Base-by-base conservation (phyloP, 805 yeast species). In the Yarrowia hollandica region DNA sequence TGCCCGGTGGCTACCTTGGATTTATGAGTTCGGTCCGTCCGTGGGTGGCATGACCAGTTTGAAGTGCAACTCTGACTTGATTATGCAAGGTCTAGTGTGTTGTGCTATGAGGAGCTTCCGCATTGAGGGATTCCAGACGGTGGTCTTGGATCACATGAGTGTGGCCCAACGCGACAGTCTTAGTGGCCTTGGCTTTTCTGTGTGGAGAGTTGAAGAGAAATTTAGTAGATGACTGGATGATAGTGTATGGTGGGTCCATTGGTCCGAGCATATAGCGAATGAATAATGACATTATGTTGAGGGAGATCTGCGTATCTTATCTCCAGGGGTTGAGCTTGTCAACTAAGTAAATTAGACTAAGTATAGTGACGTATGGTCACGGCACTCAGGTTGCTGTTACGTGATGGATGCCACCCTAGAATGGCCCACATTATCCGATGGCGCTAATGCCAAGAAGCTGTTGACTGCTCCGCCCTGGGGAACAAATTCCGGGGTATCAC, bases 131-230 rank as follows among this genome's bases (percentile, higher is more conserved):
- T 44, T 44, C 9, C 35, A 44, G 35, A 44, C 52, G 23, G 52
- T 44, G 25, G 52, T 44, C 4, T n/a, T 44, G 52, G 52, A 44
- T 19, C 52, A 44, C 35, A 44, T 44, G 52, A 44, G 52, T 44
- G 35, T 44, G 1, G 52, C 52, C n/a, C 52, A 44, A 10, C 23
- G 52, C 5, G 52, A 44, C 8, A 9, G 14, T n/a, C 35, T 44
- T 9, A 44, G 35, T 9, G 52, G 52, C 1, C 35, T 44, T 18
- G 52, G 52, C 35, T 44, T 44, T 9, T 19, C 23, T 2, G 52
- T 44, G 12, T 28, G 14, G 35, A n/a, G 52, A 9, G 52, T 44
- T 4, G 52, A 44, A 12, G 52, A 44, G 26, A 44, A 44, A 25
- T 44, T 44, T 15, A 44, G 52, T 18, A 23, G 52, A 25, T 42